Base-by-base conservation (phyloP, 202 grass and related monocot species). In the Saccharum hybrid region DNA sequence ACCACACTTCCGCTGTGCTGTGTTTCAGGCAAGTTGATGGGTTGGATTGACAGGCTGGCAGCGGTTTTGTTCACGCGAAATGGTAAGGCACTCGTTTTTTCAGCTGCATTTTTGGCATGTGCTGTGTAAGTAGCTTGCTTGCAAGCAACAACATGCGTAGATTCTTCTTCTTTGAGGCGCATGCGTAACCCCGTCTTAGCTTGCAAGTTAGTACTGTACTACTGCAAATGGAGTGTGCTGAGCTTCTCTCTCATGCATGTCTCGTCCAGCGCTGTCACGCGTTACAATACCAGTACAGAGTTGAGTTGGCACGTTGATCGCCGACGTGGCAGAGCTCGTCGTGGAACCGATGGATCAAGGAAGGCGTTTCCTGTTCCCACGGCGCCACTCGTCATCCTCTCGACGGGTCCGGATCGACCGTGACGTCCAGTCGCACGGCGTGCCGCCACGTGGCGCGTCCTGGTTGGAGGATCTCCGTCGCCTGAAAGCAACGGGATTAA, bases 271-370 rank as follows among this genome's bases (percentile, higher is more conserved):
- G 51, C 5, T 19, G 51, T 56, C 51, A 51, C 48, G 49, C 15
- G 1, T 52, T n/a, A 52, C 15, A 18, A 18, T 18, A 18, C 49
- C 49, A 52, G 49, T 7, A 16, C 45, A 48, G 4, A 19, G 48
- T 16, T 15, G 75, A 65, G 12, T 23, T 63, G 84, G 62, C 46
- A 68, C 22, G 61, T 68, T 30, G 78, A 31, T 63, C 2, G 6
- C 49, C 66, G 71, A 63, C 84, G 63, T 75, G 77, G 61, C 77
- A 39, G 34, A 28, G 40, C 39, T 14, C 18, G 28, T 14, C 61
- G 61, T 14, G 0, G 34, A 18, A 13, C 34, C 45, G 65, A 36
- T 43, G 8, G 2, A 45, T 30, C 40, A 13, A 45, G 43, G 43
- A 48, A 48, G 45, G 45, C 45, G 5, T 14, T 26, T 61, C 16